phyloP scores from a whole-genome alignment of 805 yeast species.

The Wickerhamomyces rabaulensis region DNA sequence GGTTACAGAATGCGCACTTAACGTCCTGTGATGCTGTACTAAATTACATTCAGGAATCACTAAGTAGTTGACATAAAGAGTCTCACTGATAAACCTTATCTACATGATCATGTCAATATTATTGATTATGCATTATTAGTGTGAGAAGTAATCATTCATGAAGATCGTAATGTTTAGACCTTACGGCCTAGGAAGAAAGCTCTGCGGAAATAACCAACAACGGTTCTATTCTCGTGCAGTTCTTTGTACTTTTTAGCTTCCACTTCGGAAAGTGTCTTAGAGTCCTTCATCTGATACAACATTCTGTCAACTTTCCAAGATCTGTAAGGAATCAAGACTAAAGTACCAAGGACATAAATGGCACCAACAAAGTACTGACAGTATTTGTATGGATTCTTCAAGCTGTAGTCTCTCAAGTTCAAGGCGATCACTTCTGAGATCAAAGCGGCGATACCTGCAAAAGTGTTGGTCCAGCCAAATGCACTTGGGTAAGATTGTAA shows the following conservation, averaged over 20 bases:
- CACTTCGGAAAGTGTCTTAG: slow-evolving; percentile 2
- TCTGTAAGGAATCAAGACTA: slow-evolving; percentile 42
- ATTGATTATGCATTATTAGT: too few relatives aligned
- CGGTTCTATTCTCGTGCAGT: slow-evolving; percentile 1
- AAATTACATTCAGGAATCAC: too few relatives aligned
- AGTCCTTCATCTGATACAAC: slow-evolving; percentile 21
- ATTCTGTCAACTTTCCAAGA: slow-evolving; percentile 44
- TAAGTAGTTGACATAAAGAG: too few relatives aligned
- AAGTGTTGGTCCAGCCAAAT: slow-evolving; percentile 30
- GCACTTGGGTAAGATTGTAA: slow-evolving; percentile 33
- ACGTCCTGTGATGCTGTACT: too few relatives aligned
- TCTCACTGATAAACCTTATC: too few relatives aligned
- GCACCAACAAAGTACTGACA: slow-evolving; percentile 58
- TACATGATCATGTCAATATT: too few relatives aligned
- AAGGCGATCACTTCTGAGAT: slow-evolving; percentile 53
- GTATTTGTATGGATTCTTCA: slow-evolving; percentile 44
- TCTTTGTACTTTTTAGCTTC: neutral
- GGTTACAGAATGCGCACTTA: too few relatives aligned
- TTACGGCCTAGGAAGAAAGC: slow-evolving; percentile 5
- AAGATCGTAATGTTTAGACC: neutral
- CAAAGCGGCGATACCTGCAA: slow-evolving; percentile 30
- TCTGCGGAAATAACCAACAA: slow-evolving; percentile 9
- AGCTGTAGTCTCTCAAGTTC: slow-evolving; percentile 32
- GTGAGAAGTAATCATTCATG: too few relatives aligned
- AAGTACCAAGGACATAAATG: slow-evolving; percentile 36